Base-by-base conservation (phyloP, 441 rosid genomes). In the Raphanus hybrid region DNA sequence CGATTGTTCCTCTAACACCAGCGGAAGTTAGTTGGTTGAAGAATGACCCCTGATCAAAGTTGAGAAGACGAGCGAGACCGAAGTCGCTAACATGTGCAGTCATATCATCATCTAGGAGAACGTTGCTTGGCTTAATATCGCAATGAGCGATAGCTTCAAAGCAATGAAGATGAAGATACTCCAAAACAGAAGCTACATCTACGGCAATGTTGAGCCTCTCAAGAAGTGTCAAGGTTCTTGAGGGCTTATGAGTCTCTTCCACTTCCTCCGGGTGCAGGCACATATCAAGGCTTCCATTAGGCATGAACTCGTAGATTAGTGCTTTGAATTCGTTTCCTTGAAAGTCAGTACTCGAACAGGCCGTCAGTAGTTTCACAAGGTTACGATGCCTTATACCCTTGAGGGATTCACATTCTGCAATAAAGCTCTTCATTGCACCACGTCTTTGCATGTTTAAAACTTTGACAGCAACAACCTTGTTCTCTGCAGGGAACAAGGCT, bases 301-400 rank as follows among this genome's bases (percentile, higher is more conserved):
- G 26, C 59, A 54, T 54, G 59, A 54, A 54, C 26, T 54, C 59
- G 1, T 54, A 54, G 59, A 54, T 1, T 23, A 54, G 59, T 0
- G 59, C 59, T 54, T 15, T 54, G 59, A 54, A 54, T 54, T 54
- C 59, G 26, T 54, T 54, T 54, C 59, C 59, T 54, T 54, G 26
- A 15, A 54, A 54, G 16, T 54, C 59, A 54, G 10, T 54, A 54
- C 59, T 54, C 26, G 59, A 54, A 3, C 26, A 15, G 16, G 59
- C 59, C 59, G 59, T 54, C 23, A 54, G 5, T 54, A 16, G 59
- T 7, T 15, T 54, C 59, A 54, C 59, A 16, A 54, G 59, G 11
- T 54, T 54, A 16, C 26, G 59, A 16, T 54, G 59, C 26, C 59
- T 54, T 54, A 54, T 54, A 8, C 59, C 10, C 10, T 52, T 52